Conservation (phyloP, 2,329 filamentous ascomycete genomes). For the Epicoccum sorghinum region DNA sequence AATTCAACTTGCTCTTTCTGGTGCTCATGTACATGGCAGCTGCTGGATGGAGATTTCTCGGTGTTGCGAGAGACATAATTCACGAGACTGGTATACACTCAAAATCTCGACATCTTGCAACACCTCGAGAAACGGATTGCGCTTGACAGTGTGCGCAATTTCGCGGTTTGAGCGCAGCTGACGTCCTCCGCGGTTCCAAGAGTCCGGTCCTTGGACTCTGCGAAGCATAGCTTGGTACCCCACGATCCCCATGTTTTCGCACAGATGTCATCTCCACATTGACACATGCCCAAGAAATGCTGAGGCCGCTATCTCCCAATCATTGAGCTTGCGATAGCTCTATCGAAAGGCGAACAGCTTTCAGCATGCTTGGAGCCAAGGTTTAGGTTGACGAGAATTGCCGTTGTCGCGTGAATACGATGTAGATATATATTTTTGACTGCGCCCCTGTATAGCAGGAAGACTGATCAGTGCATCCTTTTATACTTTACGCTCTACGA, state of each 20-base stretch:
- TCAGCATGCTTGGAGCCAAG: conserved; percentile 12
- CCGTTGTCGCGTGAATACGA: neutral
- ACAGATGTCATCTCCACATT: neutral
- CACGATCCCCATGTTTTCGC: neutral
- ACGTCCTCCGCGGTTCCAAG: neutral
- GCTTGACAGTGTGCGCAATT: too few species aligned
- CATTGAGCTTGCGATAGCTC: neutral
- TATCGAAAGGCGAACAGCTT: neutral
- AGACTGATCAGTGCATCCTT: too few species aligned
- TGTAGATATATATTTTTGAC: conserved; percentile 11
- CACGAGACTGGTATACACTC: too few species aligned
- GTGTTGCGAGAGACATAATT: too few species aligned
- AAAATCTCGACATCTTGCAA: neutral
- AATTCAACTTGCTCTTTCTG: too few species aligned
- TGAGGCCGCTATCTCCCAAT: conserved; percentile 1
- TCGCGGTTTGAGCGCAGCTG: neutral
- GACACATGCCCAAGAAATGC: conserved; percentile 8
- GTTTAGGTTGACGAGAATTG: conserved; percentile 7
- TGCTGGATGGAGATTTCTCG: too few species aligned
- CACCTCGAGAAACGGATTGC: neutral
- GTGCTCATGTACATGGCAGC: too few species aligned
- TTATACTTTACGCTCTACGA: neutral
- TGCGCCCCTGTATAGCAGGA: neutral
- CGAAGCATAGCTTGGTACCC: conserved; percentile 9
- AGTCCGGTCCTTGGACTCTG: neutral